phyloP scores from a whole-genome alignment of 805 yeast species.

The Saturnispora sekii region DNA sequence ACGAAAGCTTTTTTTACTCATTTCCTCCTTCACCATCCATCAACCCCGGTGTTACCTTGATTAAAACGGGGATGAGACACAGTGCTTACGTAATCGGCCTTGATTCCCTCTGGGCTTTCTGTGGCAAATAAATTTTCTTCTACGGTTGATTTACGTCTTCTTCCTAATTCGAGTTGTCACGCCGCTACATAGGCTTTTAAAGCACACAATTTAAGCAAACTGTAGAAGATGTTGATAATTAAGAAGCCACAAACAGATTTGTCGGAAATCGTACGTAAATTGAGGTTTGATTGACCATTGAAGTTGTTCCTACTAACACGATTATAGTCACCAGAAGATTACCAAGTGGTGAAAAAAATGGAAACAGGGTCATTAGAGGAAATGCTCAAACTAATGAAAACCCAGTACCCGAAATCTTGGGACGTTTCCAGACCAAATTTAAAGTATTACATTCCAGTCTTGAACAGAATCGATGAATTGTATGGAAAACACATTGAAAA shows the following conservation, averaged over 20 bases:
- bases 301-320: constrained; percentile 9
- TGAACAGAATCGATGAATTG: constrained; percentile 66
- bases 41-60: too few relatives aligned
- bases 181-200: too few relatives aligned
- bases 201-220: too few relatives aligned
- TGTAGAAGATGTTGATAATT: constrained; percentile 1
- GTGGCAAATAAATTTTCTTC: too few relatives aligned
- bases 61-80: too few relatives aligned
- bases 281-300: background rate
- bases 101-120: too few relatives aligned
- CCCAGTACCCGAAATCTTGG: constrained; percentile 20
- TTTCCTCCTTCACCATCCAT: too few relatives aligned
- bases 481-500: constrained; percentile 44
- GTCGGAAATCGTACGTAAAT: constrained; percentile 5
- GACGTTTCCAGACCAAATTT: constrained; percentile 37
- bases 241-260: constrained; percentile 1
- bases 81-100: too few relatives aligned
- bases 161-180: too few relatives aligned
- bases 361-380: constrained; percentile 16
- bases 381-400: constrained; percentile 13
- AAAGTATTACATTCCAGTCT: constrained; percentile 64
- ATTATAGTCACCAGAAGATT: constrained; percentile 14
- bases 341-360: constrained; percentile 13
- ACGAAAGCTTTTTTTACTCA: too few relatives aligned
- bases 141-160: background rate